A percentile compares a stretch with the other conserved stretches of the same genome.
phyloP scores from a whole-genome alignment of 495 filamentous ascomycete species.

The Hypoxylon rickii region DNA sequence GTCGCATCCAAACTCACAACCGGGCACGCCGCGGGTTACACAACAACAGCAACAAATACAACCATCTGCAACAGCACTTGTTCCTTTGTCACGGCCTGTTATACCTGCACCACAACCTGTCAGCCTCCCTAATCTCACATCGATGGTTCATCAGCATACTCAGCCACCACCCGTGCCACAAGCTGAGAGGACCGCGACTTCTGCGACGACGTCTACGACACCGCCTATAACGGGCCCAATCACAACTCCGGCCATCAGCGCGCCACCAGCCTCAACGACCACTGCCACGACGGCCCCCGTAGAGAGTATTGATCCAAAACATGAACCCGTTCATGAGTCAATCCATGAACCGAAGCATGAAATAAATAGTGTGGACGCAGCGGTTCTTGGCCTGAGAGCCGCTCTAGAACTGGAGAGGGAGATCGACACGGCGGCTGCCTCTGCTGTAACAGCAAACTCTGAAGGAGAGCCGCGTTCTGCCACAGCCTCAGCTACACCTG shows the following conservation, averaged over 20 bases:
- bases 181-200: conserved; percentile 8
- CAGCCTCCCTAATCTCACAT: conserved; percentile 36
- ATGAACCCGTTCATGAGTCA: too few relatives aligned
- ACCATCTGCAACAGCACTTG: conserved; percentile 2
- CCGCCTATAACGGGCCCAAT: conserved; percentile 5
- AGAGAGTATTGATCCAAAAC: conserved; percentile 16
- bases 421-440: conserved; percentile 23
- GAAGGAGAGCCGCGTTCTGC: conserved; percentile 17
- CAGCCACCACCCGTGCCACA: conserved; percentile 13
- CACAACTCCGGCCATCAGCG: background rate
- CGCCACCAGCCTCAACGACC: background rate
- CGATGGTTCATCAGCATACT: conserved; percentile 30
- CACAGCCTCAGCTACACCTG: conserved; percentile 15
- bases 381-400: conserved; percentile 32
- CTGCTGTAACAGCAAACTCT: background rate
- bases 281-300: background rate
- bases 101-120: conserved; percentile 41
- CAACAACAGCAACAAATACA: conserved; percentile 24
- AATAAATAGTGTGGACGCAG: conserved; percentile 34
- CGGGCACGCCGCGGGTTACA: conserved; percentile 20
- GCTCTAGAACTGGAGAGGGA: conserved; percentile 34
- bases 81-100: conserved; percentile 29
- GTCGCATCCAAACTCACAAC: conserved; percentile 24
- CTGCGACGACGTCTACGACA: conserved; percentile 8
- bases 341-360: conserved; percentile 22